Evolutionary conservation across 306 rosid genomes (phyloP).

Genomic region (Pueraria montana): DNA sequence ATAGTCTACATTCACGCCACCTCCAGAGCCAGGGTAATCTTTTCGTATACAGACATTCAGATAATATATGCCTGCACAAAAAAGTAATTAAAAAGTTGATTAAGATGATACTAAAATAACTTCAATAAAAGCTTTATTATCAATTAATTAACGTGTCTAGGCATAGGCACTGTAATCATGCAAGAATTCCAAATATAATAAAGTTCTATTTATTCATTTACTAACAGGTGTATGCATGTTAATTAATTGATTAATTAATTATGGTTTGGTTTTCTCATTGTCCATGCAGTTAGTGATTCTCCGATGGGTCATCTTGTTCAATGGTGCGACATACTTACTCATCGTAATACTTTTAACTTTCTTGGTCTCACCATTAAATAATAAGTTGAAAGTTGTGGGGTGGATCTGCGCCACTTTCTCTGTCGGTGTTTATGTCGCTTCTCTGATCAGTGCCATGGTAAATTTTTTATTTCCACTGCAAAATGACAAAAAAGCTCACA

Average conservation of each 20-base stretch:
- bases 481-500: background rate
- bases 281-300: background rate
- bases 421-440: background rate
- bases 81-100: too few relatives aligned
- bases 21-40: background rate
- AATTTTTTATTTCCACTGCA: background rate
- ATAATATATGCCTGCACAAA: background rate
- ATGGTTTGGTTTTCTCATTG: background rate
- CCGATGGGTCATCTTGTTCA: background rate
- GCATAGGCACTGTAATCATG: too few relatives aligned
- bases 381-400: background rate
- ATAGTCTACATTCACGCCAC: background rate
- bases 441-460: background rate
- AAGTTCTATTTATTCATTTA: too few relatives aligned
- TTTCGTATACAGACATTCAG: too few relatives aligned
- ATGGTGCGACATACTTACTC: background rate
- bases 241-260: too few relatives aligned
- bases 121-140: too few relatives aligned
- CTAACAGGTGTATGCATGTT: too few relatives aligned
- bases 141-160: background rate
- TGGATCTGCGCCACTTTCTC: background rate
- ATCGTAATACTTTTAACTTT: background rate
- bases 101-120: too few relatives aligned
- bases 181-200: background rate
- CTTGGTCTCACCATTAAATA: background rate